Evolutionary conservation across 2,329 filamentous ascomycete genomes (phyloP).

Genomic region (Hypoxylon sp.): DNA sequence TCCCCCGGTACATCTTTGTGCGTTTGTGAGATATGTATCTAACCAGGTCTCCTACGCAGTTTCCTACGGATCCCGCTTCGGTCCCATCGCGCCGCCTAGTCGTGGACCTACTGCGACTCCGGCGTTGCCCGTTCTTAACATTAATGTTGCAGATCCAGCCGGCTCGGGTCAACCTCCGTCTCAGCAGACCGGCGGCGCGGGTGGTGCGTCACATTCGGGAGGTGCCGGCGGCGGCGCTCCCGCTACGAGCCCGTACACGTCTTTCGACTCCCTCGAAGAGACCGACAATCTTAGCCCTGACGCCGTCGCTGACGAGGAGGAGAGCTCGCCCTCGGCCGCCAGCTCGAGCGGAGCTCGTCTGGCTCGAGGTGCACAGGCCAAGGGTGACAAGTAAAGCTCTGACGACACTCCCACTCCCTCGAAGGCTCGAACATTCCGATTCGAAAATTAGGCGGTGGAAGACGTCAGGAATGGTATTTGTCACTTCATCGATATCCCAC

Average conservation of each 20-base stretch:
- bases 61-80: conserved; percentile 49
- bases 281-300: conserved; percentile 1
- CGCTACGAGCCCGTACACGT: conserved; percentile 47
- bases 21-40: not conserved
- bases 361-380: not conserved
- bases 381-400: not conserved
- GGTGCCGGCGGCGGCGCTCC: conserved; percentile 1
- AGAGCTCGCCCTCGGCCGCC: not conserved
- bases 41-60: conserved; percentile 26
- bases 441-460: not conserved
- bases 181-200: not conserved
- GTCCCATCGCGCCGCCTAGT: conserved; percentile 50
- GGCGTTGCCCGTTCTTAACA: not conserved
- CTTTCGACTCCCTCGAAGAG: conserved; percentile 44
- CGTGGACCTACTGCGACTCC: conserved; percentile 27
- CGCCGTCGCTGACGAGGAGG: conserved; percentile 10
- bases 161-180: not conserved
- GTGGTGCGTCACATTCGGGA: not conserved
- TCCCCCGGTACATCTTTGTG: too few relatives aligned
- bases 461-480: not conserved
- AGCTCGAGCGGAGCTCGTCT: conserved; percentile 30
- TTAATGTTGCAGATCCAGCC: conserved; percentile 3
- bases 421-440: not conserved
- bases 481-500: not conserved
- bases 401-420: too few relatives aligned